Evolutionary conservation across 768 basidiomycete genomes (phyloP), one percentile per base, ranked within the genome.

Genomic region (Phylloporus rhodoxanthus): DNA sequence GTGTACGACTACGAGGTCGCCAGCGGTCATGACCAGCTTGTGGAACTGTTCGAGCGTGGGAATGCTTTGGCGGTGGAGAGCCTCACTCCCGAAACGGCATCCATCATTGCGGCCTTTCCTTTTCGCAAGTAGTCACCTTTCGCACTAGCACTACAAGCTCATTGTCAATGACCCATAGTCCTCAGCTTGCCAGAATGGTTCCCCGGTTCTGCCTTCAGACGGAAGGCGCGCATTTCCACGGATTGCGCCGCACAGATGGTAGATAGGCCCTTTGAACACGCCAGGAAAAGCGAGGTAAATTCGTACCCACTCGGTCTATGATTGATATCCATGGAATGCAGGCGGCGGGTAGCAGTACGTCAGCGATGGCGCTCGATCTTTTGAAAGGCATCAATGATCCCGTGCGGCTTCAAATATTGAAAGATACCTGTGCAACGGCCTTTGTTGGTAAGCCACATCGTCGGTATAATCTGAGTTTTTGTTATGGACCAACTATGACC

Each of bases 1-100:
- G 63, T 70, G 11, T 77, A 77, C 38, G 76, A 73, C 17, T 65
- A 68, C 11, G 55, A 68, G 8, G 63, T 74, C 7, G 64, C 64
- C 17, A 57, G 68, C 10, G 52, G 63, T 26, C 66, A 65, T 1
- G 74, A 75, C 43, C 60, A 64, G 26, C 68, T 72, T 50, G 65
- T 75, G 7, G 53, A 67, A 7, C 54, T 73, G 2, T 68, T 72
- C 4, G 70, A 74, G 38, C 57, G 61, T 11, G 71, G 71, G 4
- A 37, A 67, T 4, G 2, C 37, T 11, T 14, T 63, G 11, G 51
- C 57, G 1, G 21, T 65, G 25, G 52, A 45, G 42, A 21, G 34
- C 11, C 28, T 62, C 5, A 53, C 51, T 14, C 62, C 57, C 2
- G 60, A 59, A 28, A 11, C 20, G 7, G 45, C 60, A 21, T 45